These are phyloP conservation scores for Colletotrichum tofieldiae DNA, from an alignment of 2,329 filamentous ascomycete species.

Conservation along the genomic window DNA sequence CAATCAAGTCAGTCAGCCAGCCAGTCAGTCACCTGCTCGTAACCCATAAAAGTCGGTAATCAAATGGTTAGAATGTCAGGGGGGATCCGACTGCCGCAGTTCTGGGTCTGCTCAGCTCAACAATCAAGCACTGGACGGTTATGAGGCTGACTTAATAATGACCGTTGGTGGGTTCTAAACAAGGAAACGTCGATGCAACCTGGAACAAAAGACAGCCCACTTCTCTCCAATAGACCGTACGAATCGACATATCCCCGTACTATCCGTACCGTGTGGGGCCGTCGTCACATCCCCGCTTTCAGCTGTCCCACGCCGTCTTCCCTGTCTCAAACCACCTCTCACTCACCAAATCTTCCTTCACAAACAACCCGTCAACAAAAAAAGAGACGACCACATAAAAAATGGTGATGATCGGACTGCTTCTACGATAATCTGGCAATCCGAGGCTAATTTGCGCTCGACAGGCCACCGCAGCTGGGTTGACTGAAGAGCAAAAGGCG, in stretches of 20 bases:
- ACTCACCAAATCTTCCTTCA: conserved; percentile 40
- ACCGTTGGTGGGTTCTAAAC: conserved; percentile 18
- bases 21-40: background rate
- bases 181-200: conserved; percentile 30
- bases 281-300: conserved; percentile 42
- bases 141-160: conserved; percentile 31
- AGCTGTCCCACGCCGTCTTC: conserved; percentile 42
- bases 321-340: conserved; percentile 42
- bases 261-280: conserved; percentile 32
- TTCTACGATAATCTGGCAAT: too few species aligned
- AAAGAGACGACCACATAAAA: conserved; percentile 17
- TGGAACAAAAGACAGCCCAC: conserved; percentile 13
- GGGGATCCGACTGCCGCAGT: background rate
- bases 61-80: too few species aligned
- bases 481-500: conserved; percentile 99
- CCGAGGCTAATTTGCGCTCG: background rate
- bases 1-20: too few species aligned
- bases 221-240: conserved; percentile 5
- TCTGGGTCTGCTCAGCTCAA: background rate
- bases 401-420: conserved; percentile 26
- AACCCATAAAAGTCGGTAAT: background rate
- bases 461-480: conserved; percentile 33
- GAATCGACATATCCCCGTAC: background rate
- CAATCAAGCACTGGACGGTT: background rate
- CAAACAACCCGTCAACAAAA: conserved; percentile 26